Evolutionary conservation across 768 basidiomycete species (phyloP).

Genomic region (Lyophyllum semitale): DNA sequence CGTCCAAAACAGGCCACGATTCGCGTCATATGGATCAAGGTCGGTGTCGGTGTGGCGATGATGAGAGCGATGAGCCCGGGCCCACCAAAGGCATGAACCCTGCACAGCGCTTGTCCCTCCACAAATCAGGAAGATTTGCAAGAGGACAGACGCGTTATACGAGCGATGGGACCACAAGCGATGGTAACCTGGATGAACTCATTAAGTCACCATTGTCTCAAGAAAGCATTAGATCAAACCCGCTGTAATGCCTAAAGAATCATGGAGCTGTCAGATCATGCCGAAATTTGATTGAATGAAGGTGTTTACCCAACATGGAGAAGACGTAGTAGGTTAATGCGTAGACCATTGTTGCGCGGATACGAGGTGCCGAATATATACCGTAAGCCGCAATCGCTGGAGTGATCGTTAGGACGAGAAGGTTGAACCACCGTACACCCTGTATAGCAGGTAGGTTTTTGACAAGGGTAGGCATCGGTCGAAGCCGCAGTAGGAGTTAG

Average conservation of each 20-base stretch:
- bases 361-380: conserved; percentile 44
- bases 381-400: conserved; percentile 77
- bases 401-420: conserved; percentile 66
- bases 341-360: conserved; percentile 59
- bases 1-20: conserved; percentile 76
- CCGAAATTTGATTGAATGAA: conserved; percentile 12
- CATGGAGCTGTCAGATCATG: conserved; percentile 13
- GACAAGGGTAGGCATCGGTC: conserved; percentile 12
- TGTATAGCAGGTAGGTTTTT: conserved; percentile 49
- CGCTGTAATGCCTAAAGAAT: conserved; percentile 47
- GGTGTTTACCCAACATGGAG: conserved; percentile 74
- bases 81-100: conserved; percentile 90
- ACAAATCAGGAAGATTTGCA: conserved; percentile 69
- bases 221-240: conserved; percentile 33
- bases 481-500: neutral
- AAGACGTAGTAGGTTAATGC: conserved; percentile 75
- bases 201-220: conserved; percentile 13
- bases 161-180: conserved; percentile 86
- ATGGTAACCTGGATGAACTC: conserved; percentile 60
- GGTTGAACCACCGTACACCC: conserved; percentile 77
- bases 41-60: conserved; percentile 87
- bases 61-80: conserved; percentile 79
- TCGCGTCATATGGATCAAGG: conserved; percentile 81
- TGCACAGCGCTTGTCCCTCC: conserved; percentile 84
- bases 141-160: conserved; percentile 72